Conservation (phyloP, 148 eudicot genomes). For the Vaccinium vitisidaea region DNA sequence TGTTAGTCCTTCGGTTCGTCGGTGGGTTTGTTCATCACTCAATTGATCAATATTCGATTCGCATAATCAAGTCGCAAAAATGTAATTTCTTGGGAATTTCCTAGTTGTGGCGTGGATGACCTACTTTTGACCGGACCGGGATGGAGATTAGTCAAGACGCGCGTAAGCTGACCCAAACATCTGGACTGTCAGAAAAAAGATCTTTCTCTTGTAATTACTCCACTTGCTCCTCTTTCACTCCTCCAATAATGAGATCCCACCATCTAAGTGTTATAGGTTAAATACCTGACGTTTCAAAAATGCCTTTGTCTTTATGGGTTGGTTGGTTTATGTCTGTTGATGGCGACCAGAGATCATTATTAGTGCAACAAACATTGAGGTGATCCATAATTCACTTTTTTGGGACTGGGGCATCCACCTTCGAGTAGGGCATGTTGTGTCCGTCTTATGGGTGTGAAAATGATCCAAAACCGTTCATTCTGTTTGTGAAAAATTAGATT, state of each 20-base stretch:
- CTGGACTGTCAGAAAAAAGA: too few relatives aligned
- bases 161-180: too few relatives aligned
- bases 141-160: too few relatives aligned
- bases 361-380: not conserved
- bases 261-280: not conserved
- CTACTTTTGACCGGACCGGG: too few relatives aligned
- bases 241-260: not conserved
- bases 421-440: not conserved
- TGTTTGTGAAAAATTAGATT: not conserved
- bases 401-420: not conserved
- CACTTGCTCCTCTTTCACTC: slow-evolving; percentile 1
- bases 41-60: too few relatives aligned
- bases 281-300: not conserved
- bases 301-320: slow-evolving; percentile 5
- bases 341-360: not conserved
- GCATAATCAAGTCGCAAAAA: too few relatives aligned
- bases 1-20: too few relatives aligned
- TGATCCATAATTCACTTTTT: not conserved
- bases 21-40: too few relatives aligned
- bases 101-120: too few relatives aligned
- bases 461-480: not conserved
- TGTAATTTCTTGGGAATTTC: too few relatives aligned
- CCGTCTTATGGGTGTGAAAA: not conserved
- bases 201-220: not conserved
- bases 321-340: slow-evolving; percentile 3